Conservation (phyloP, 257 asterid species). For the Solanum peruvianum region DNA sequence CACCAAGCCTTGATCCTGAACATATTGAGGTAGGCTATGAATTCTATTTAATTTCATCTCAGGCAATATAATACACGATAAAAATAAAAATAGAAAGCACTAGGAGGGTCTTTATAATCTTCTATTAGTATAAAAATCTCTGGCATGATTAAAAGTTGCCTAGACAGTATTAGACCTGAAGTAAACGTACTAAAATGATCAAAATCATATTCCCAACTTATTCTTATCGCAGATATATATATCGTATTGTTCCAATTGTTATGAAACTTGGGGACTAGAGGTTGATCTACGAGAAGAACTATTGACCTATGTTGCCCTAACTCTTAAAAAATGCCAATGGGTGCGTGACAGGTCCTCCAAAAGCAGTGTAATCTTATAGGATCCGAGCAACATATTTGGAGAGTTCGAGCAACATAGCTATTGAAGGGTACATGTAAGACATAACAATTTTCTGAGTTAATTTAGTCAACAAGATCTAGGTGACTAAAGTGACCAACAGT, state of each 20-base stretch:
- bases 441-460: neutral
- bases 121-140: neutral
- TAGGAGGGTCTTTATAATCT: neutral
- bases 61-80: neutral
- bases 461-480: neutral
- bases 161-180: neutral
- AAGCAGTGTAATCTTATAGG: too few relatives aligned
- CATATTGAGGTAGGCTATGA: neutral
- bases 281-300: neutral
- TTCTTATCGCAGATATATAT: neutral
- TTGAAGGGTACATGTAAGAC: too few relatives aligned
- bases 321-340: too few relatives aligned
- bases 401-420: too few relatives aligned
- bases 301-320: neutral
- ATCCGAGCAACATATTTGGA: too few relatives aligned
- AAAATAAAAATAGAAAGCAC: neutral
- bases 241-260: neutral
- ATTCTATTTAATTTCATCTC: neutral
- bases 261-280: neutral
- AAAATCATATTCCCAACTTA: neutral
- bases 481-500: neutral
- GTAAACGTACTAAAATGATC: neutral
- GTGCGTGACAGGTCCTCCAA: too few relatives aligned
- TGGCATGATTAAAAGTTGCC: neutral
- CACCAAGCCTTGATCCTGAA: neutral